Percentiles rank a stretch among this genome's conserved stretches.
Evolutionary conservation across 2,329 filamentous ascomycete genomes (phyloP).

Genomic region (Neopestalotiopsis sp.): DNA sequence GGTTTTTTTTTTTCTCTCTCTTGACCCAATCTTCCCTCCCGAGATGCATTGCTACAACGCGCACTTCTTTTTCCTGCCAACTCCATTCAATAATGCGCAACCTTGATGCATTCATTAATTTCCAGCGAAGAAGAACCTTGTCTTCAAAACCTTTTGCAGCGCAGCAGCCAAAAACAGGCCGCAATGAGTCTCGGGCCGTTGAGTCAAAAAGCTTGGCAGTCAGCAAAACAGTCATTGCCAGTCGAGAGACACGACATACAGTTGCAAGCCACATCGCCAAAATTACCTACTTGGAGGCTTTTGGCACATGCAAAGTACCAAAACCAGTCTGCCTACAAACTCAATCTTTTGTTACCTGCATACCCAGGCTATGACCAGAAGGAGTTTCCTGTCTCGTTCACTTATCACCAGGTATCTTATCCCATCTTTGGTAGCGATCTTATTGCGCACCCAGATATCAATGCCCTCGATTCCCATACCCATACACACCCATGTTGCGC

Average conservation of each 20-base stretch:
- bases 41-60: not conserved
- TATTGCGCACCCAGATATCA: too few relatives aligned
- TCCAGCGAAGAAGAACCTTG: not conserved
- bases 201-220: conserved; percentile 2
- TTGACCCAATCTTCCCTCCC: too few relatives aligned
- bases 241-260: not conserved
- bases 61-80: not conserved
- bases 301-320: not conserved
- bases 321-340: not conserved
- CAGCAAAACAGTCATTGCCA: not conserved
- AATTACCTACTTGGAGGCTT: not conserved
- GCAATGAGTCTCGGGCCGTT: not conserved
- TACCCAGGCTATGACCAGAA: too few relatives aligned
- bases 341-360: not conserved
- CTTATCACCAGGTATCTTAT: too few relatives aligned
- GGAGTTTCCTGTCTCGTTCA: too few relatives aligned
- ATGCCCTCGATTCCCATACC: too few relatives aligned
- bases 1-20: too few relatives aligned
- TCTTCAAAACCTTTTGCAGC: not conserved
- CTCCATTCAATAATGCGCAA: not conserved
- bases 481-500: too few relatives aligned
- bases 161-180: not conserved
- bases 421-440: too few relatives aligned
- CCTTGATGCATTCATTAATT: conserved; percentile 3
- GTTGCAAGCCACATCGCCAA: not conserved